phyloP scores from a whole-genome alignment of 352 stramenopile species.

The Phytophthora pini region DNA sequence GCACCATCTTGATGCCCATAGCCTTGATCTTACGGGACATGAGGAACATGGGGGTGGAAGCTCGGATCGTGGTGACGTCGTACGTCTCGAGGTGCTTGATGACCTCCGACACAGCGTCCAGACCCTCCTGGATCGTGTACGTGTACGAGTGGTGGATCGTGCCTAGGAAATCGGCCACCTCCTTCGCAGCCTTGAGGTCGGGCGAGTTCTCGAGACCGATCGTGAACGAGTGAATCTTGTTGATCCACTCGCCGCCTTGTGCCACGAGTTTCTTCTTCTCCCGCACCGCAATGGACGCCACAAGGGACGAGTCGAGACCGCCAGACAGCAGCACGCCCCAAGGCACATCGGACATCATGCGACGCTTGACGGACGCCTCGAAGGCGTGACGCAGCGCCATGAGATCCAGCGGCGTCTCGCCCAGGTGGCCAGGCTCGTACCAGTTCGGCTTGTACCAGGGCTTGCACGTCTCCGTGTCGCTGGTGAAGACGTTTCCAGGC shows the following conservation, averaged over 20 bases:
- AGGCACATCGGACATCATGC: conserved; percentile 99
- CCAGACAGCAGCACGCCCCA: conserved; percentile 98
- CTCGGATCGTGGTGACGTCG: conserved; percentile 98
- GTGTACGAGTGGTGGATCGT: conserved; percentile 99
- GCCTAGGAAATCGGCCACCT: conserved; percentile 97
- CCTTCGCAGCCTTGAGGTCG: conserved; percentile 96
- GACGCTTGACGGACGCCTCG: conserved; percentile 93
- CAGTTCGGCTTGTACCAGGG: conserved; percentile 97
- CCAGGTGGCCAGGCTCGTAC: conserved; percentile 82
- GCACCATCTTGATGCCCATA: conserved; percentile 99
- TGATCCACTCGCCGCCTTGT: conserved; percentile 86
- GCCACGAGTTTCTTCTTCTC: conserved; percentile 90
- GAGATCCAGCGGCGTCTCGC: conserved; percentile 70
- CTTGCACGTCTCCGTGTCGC: conserved; percentile 89
- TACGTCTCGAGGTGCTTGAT: conserved; percentile 99
- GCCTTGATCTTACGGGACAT: conserved; percentile 99
- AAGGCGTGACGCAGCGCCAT: conserved; percentile 90
- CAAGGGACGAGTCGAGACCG: conserved; percentile 98
- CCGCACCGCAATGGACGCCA: conserved; percentile 96
- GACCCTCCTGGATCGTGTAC: conserved; percentile 98
- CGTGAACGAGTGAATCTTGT: conserved; percentile 98
- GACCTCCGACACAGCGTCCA: conserved; percentile 97
- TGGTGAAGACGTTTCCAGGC: conserved; percentile 91
- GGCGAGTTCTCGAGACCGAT: conserved; percentile 97
- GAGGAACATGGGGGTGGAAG: conserved; percentile 99